phyloP scores from a whole-genome alignment of 2,329 filamentous ascomycete genomes.

The Myriosclerotinia scirpicola region DNA sequence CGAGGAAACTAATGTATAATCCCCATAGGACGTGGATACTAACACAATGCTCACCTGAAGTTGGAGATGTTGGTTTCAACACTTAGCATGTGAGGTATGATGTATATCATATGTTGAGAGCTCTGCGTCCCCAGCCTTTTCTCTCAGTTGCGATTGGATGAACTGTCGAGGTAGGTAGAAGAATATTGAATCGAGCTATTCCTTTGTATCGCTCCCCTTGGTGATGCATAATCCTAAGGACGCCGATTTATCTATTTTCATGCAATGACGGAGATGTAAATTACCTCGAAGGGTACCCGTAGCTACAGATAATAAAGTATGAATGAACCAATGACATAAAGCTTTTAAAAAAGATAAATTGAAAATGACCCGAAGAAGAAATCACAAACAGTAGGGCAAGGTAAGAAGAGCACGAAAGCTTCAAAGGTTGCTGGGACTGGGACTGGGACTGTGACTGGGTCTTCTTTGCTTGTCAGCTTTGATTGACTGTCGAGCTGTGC shows the following conservation, averaged over 20 bases:
- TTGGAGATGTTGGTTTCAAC: constrained; percentile 19
- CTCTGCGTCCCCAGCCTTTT: constrained; percentile 19
- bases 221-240: constrained; percentile 22
- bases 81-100: constrained; percentile 17
- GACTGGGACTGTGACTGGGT: neutral
- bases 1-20: constrained; percentile 16
- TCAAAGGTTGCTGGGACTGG: neutral
- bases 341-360: constrained; percentile 3
- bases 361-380: constrained; percentile 13
- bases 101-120: constrained; percentile 20
- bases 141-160: constrained; percentile 12
- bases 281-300: constrained; percentile 10
- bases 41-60: constrained; percentile 16
- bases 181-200: constrained; percentile 1
- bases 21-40: constrained; percentile 19
- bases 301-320: constrained; percentile 9
- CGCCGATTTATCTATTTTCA: constrained; percentile 17
- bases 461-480: constrained; percentile 1
- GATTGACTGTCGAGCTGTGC: constrained; percentile 16
- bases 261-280: constrained; percentile 22
- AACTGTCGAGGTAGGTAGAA: neutral
- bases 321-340: constrained; percentile 10
- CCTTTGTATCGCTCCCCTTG: constrained; percentile 11
- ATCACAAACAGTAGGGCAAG: neutral
- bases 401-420: neutral